Evolutionary conservation across 2,329 filamentous ascomycete genomes (phyloP), one percentile per base, ranked within the genome.

Genomic region (Davidsoniella virescens): DNA sequence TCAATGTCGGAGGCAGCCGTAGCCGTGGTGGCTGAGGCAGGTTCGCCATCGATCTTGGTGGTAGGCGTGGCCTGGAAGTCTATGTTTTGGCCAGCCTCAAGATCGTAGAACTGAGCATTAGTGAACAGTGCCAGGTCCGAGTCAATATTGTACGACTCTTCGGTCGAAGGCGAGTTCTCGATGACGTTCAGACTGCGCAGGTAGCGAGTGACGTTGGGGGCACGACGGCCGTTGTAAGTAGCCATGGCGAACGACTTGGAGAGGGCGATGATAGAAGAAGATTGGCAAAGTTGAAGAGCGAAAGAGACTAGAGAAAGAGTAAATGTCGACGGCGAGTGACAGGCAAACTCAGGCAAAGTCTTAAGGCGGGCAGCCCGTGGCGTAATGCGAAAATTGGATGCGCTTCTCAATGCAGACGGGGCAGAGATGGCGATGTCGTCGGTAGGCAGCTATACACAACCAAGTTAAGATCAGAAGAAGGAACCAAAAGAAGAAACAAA

Each of bases 151-250:
- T 80, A 74, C 47, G 70, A 65, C 49, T 82, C 76, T 54, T 80
- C 72, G 49, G 63, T 62, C 25, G 73, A 62, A 20, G 70, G 59
- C 52, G 57, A 58, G 48, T 70, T 74, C 54, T 81, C 71, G 49
- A 82, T 75, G 58, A 79, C 77, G 70, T 94, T 94, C 59, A 95
- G 72, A 58, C 88, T 83, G 60, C 85, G 82, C 57, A 95, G 74
- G 69, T 92, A 94, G 61, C 87, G 82, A 61, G 87, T 87, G 67
- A 94, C 84, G 65, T 94, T 94, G 61, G 85, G 82, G 59, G 77
- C 84, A 62, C 83, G 80, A 55, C 86, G 82, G 61, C 80, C 82
- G 65, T 75, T 80, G 73, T 79, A 46, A 44, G 50, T 87, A 63
- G 71, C 78, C 83, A 87, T 87, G 50, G 40, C 50, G 41, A 29